Base-by-base conservation (phyloP, 164 flowering plant genomes). In the Macadamia tetraphylla region DNA sequence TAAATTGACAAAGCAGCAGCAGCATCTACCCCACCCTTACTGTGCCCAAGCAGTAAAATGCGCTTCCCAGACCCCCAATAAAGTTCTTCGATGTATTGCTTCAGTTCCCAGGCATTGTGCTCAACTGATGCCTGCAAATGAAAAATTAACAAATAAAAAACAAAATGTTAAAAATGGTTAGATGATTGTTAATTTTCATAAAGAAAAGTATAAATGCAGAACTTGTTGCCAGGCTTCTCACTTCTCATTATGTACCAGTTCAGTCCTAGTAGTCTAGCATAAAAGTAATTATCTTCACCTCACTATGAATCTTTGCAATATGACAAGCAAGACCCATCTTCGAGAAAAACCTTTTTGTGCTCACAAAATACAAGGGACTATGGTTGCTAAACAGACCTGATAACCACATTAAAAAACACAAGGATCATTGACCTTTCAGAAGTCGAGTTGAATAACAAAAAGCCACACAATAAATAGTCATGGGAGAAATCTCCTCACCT, bases 321-420 rank as follows among this genome's bases (percentile, higher is more conserved):
- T 90, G 97, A 77, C 98, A 91, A 71, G 95, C 83, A 60, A 94
- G 81, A 64, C 98, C 96, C 94, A 87, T 91, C 85, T 87, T 94
- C 23, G 97, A 91, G 77, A 94, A 91, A 77, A 78, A 84, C 67
- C 76, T 77, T 78, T 87, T 94, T 30, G 89, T 80, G 76, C 75
- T 78, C 68, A 94, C 91, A 77, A 91, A 91, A 73, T 91, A 90
- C 72, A 90, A 73, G 11, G 98, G 94, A 56, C 96, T 84, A 58
- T 82, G 97, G 79, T 94, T 90, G 86, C 97, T 90, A 67, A 94
- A 85, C 65, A 90, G 91, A 60, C 97, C 96, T 91, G 79, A 40
- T 1, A 79, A 62, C 17, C 48, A 73, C 29, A 70, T 49, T 70
- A 53, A 49, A 32, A 71, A 75, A 40, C n/a, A 14, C 49, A 6